Percentiles rank a stretch among this genome's conserved stretches.
These are phyloP conservation scores for Leishmania braziliensis DNA, from an alignment of 208 protist species.

Conservation along the genomic window DNA sequence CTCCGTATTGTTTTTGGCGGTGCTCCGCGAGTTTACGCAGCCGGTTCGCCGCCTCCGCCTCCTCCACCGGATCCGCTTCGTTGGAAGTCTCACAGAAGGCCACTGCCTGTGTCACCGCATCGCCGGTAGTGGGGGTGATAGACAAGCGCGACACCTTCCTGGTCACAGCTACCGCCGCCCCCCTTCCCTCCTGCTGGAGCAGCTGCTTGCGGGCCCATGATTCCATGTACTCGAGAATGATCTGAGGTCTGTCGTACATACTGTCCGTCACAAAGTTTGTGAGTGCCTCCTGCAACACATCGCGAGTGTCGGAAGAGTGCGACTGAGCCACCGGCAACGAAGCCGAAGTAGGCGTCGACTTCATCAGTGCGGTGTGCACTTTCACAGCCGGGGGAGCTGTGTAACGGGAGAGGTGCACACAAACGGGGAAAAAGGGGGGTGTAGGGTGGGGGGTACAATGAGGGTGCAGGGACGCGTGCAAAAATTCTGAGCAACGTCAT, in stretches of 20 bases:
- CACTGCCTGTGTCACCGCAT: background rate
- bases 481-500: background rate
- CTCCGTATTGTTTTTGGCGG: slow-evolving; percentile 17
- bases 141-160: background rate
- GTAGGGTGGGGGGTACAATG: background rate
- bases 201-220: slow-evolving; percentile 40
- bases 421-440: background rate
- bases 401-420: background rate
- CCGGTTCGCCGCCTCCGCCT: slow-evolving; percentile 1
- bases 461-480: background rate
- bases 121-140: background rate
- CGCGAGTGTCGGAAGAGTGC: background rate
- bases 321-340: background rate
- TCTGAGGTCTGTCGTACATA: slow-evolving; percentile 38
- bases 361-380: background rate
- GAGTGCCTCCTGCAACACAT: slow-evolving; percentile 12
- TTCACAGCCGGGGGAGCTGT: background rate
- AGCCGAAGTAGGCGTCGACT: background rate
- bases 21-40: background rate
- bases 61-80: background rate
- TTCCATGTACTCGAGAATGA: slow-evolving; percentile 50
- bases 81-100: slow-evolving; percentile 2
- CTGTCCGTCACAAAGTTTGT: slow-evolving; percentile 32
- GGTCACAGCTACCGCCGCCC: too few species aligned
- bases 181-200: background rate